Base-by-base conservation (phyloP, 2,329 filamentous ascomycete species). In the Ambrosiella beaveri region DNA sequence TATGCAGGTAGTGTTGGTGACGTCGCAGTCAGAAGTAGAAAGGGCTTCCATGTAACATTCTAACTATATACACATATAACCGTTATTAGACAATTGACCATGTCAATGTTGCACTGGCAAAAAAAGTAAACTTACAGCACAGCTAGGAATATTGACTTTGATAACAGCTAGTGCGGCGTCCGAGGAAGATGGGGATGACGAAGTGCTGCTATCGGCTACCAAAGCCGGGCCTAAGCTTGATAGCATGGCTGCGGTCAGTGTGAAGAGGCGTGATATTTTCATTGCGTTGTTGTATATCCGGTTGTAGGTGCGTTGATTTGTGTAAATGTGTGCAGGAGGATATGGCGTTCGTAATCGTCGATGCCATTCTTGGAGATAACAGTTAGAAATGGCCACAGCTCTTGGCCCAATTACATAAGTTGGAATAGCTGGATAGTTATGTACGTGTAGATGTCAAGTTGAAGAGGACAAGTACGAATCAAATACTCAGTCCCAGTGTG, bases 1-100 rank as follows among this genome's bases (percentile, higher is more conserved):
- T 39, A 67, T 64, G 54, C 70, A 71, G 0, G 64, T 64, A 41
- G 62, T 55, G 54, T 71, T 63, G 2, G 63, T 62, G 8, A 61
- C 19, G 1, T 62, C 52, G 54, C 68, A 71, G 2, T 62, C 41
- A 5, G 68, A 68, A 9, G 62, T 59, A 12, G 60, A 36, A 36
- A 69, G 45, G 2, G 63, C 63, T 12, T 58, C 58, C 3, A 53
- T 39, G 7, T 70, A 62, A 35, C 69, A 70, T 56, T 59, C 47
- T 13, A 59, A 54, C 68, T 70, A 45, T 27, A 4, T 27, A 27
- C 27, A 15, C 17, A 19, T 17, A 12, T n/a, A 12, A 19, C 13
- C 13, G 13, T 57, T 49, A 44, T n/a, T 1, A 5, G 2, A 1
- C 40, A 36, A 3, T 61, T 59, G 47, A 37, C 1, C n/a, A 35